Evolutionary conservation across 2,329 filamentous ascomycete genomes (phyloP).

Genomic region (Alternaria hordeiaustralica): DNA sequence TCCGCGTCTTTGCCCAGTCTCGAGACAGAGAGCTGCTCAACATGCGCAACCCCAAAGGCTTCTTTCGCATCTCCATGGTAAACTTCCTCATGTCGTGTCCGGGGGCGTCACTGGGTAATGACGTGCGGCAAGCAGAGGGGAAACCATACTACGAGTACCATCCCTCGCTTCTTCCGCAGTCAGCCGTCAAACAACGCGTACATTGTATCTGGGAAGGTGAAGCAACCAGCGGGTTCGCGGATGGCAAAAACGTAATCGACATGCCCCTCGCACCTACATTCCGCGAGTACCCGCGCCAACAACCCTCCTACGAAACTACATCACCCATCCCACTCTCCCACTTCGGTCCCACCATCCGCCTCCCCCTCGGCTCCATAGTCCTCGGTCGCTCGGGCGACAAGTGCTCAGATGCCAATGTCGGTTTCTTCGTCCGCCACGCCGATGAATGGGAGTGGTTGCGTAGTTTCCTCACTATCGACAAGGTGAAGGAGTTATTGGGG

Average conservation of each 20-base stretch:
- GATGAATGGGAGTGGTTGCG: constrained; percentile 45
- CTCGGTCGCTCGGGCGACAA: constrained; percentile 45
- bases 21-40: constrained; percentile 47
- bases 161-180: constrained; percentile 45
- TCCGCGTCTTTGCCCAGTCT: constrained; percentile 58
- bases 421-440: constrained; percentile 38
- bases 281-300: constrained; percentile 31
- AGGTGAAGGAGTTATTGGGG: constrained; percentile 35
- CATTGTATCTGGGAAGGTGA: constrained; percentile 37
- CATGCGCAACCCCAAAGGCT: constrained; percentile 50
- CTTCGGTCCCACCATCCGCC: constrained; percentile 46
- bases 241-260: constrained; percentile 27
- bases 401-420: constrained; percentile 40
- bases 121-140: constrained; percentile 33
- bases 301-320: constrained; percentile 42
- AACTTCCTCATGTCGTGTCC: constrained; percentile 53
- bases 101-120: constrained; percentile 42
- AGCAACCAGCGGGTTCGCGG: constrained; percentile 15
- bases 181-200: constrained; percentile 33
- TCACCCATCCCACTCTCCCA: constrained; percentile 29
- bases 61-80: constrained; percentile 51
- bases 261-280: constrained; percentile 27
- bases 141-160: constrained; percentile 52
- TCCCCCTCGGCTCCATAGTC: constrained; percentile 49
- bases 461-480: constrained; percentile 33